A percentile compares a stretch with the other conserved stretches of the same genome.
These are phyloP conservation scores for Fusarium sp. DNA, from an alignment of 2,329 filamentous ascomycete species.

Conservation along the genomic window DNA sequence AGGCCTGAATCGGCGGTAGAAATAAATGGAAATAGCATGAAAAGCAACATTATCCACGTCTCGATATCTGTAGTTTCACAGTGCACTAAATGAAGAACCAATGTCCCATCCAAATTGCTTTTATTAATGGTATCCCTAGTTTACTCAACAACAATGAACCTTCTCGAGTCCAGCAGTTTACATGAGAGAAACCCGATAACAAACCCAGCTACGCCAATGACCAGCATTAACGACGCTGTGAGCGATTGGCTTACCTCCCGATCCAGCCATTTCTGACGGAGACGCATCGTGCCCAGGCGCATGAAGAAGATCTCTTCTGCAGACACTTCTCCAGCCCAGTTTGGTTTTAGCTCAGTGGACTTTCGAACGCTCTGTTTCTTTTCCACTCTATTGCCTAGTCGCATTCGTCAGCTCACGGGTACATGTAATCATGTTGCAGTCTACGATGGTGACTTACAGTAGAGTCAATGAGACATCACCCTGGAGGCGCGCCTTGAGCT, in stretches of 20 bases:
- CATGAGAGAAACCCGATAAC: conserved; percentile 25
- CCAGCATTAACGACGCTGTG: conserved; percentile 31
- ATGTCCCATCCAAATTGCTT: not conserved
- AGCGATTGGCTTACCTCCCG: conserved; percentile 32
- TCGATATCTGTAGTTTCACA: not conserved
- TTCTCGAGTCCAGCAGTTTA: conserved; percentile 21
- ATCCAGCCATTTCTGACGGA: conserved; percentile 30
- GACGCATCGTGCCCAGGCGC: conserved; percentile 22
- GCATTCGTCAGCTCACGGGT: not conserved
- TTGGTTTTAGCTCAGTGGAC: conserved; percentile 27
- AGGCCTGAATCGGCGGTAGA: conserved; percentile 57
- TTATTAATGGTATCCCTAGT: not conserved
- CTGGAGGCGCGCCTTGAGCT: conserved; percentile 32
- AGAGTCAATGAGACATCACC: conserved; percentile 33
- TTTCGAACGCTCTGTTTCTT: conserved; percentile 26
- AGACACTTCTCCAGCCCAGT: conserved; percentile 20
- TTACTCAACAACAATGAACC: not conserved
- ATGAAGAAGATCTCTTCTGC: conserved; percentile 35
- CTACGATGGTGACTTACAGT: conserved; percentile 21
- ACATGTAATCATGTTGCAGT: not conserved
- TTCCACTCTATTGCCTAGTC: conserved; percentile 32
- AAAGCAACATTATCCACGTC: not conserved
- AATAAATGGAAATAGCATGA: not conserved
- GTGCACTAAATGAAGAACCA: not conserved
- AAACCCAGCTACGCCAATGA: conserved; percentile 29